A percentile compares a stretch with the other conserved stretches of the same genome.
phyloP scores from a whole-genome alignment of 805 yeast genomes.

The Yamadazyma endophytica region DNA sequence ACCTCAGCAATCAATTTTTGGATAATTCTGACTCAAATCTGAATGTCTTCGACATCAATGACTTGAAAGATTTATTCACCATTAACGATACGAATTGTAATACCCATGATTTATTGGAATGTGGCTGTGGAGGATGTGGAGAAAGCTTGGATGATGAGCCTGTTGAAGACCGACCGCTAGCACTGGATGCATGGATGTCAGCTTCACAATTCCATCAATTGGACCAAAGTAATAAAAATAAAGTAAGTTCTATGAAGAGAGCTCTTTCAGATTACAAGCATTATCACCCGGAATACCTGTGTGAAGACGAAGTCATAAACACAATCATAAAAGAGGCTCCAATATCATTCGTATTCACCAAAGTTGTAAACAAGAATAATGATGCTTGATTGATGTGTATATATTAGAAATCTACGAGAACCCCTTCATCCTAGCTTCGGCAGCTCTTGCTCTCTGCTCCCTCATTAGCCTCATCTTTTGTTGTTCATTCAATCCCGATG shows the following conservation, averaged over 20 bases:
- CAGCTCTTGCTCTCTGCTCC: slow-evolving; percentile 94
- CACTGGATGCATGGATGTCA: slow-evolving; percentile 43
- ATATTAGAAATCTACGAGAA: neutral
- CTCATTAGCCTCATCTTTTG: slow-evolving; percentile 80
- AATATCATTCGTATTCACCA: slow-evolving; percentile 40
- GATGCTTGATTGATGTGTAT: neutral
- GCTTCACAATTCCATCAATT: slow-evolving; percentile 47
- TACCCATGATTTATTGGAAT: slow-evolving; percentile 74
- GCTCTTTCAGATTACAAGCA: slow-evolving; percentile 65
- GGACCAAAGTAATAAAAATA: slow-evolving; percentile 25
- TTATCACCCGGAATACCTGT: slow-evolving; percentile 41
- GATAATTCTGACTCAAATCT: slow-evolving; percentile 43
- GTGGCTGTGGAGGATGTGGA: slow-evolving; percentile 59
- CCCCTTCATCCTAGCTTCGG: slow-evolving; percentile 69
- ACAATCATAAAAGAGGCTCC: slow-evolving; percentile 4
- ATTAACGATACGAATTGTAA: slow-evolving; percentile 52
- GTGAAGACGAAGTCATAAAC: slow-evolving; percentile 8
- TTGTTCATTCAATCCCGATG: slow-evolving; percentile 64
- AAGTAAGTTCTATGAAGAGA: slow-evolving; percentile 44
- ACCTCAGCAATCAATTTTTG: slow-evolving; percentile 69
- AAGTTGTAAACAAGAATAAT: slow-evolving; percentile 16
- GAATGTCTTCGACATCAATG: slow-evolving; percentile 65
- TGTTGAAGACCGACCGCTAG: slow-evolving; percentile 4
- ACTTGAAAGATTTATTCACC: slow-evolving; percentile 72
- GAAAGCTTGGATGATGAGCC: slow-evolving; percentile 12